Evolutionary conservation across 768 basidiomycete genomes (phyloP).

Genomic region (Obba rivulosa): DNA sequence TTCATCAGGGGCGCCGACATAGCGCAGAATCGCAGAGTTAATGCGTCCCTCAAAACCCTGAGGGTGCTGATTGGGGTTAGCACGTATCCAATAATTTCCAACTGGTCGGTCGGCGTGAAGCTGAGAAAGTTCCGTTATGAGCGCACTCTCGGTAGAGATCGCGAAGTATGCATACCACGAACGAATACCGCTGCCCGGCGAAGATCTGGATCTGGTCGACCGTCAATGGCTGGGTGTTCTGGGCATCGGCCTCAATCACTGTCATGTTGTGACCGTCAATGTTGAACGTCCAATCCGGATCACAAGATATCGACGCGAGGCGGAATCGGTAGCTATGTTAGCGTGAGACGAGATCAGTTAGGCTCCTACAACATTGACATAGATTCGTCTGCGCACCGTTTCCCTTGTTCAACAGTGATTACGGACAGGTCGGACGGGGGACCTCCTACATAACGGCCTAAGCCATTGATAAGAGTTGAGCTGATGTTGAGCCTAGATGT

Average conservation of each 20-base stretch:
- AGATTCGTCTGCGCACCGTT: no score
- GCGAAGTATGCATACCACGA: conserved; percentile 18
- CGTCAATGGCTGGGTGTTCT: conserved; percentile 11
- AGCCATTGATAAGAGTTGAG: conserved; percentile 9
- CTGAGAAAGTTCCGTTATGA: conserved; percentile 3
- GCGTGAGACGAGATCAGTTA: no score
- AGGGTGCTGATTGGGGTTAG: background rate
- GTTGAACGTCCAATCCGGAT: conserved; percentile 23
- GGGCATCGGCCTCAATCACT: conserved; percentile 25
- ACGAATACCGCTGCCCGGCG: conserved; percentile 25
- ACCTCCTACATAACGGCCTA: conserved; percentile 2
- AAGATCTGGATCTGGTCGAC: conserved; percentile 22
- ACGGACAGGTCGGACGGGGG: conserved; percentile 6
- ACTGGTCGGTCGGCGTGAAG: conserved; percentile 17
- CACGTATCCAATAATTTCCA: conserved; percentile 17
- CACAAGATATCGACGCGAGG: conserved; percentile 45
- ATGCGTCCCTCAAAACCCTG: conserved; percentile 34
- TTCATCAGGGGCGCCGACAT: conserved; percentile 31
- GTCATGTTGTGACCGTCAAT: conserved; percentile 23
- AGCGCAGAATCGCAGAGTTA: conserved; percentile 52
- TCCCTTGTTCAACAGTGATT: conserved; percentile 23
- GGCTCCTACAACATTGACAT: no score
- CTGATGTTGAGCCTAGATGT: no score
- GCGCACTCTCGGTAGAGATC: background rate
- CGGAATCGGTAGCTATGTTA: conserved; percentile 47